A percentile compares a stretch with the other conserved stretches of the same genome.
Evolutionary conservation across 148 eudicot genomes (phyloP).

Genomic region (Heliosperma pusillum): DNA sequence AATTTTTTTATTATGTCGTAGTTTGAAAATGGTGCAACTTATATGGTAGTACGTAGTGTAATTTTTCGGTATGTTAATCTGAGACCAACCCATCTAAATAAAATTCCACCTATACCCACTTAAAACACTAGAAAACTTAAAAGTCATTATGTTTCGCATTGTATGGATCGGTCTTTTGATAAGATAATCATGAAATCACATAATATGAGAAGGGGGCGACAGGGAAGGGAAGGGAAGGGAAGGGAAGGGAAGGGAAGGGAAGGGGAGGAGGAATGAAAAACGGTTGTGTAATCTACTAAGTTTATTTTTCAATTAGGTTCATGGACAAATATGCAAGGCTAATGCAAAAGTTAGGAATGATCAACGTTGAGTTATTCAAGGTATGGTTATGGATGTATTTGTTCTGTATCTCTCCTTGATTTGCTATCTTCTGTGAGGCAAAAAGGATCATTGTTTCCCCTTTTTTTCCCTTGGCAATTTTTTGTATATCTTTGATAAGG

Average conservation of each 20-base stretch:
- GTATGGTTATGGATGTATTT: slow-evolving; percentile 33
- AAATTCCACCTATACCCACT: neutral
- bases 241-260: neutral
- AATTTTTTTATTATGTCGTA: no score
- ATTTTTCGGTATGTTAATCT: neutral
- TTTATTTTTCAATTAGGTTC: slow-evolving; percentile 41
- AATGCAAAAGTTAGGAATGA: slow-evolving; percentile 84
- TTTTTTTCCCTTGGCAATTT: neutral
- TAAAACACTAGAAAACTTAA: neutral
- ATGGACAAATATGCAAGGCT: slow-evolving; percentile 98
- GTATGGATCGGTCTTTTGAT: neutral
- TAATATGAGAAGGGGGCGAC: no score
- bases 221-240: neutral
- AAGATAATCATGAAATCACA: neutral
- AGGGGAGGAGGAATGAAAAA: neutral
- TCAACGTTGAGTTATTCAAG: slow-evolving; percentile 82
- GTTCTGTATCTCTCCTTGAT: slow-evolving; percentile 6
- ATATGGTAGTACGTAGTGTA: no score
- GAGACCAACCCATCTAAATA: neutral
- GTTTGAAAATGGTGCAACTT: no score
- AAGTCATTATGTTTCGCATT: neutral
- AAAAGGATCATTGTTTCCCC: neutral
- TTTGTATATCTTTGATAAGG: slow-evolving; percentile 14
- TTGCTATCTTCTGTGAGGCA: slow-evolving; percentile 4
- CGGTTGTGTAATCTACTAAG: slow-evolving; percentile 27